Conservation (phyloP, 106 monocot genomes). For the Dendrobium officinale region DNA sequence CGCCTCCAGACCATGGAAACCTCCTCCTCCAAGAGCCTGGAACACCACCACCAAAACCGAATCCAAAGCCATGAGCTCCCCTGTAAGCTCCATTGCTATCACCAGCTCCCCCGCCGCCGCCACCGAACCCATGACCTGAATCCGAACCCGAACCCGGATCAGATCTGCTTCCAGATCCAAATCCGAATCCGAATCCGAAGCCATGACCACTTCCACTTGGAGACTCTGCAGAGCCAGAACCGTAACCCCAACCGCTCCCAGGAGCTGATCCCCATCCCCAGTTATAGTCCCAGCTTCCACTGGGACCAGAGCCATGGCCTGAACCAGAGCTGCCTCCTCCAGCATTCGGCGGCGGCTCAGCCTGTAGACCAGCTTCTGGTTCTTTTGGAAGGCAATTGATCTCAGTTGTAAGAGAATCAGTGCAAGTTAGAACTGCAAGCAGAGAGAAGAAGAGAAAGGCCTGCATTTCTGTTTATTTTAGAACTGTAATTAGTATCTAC, state of each 20-base stretch:
- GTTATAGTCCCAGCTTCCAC: conserved; percentile 38
- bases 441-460: neutral
- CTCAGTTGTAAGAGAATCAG: neutral
- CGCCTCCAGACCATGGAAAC: conserved; percentile 1
- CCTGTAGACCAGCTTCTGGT: neutral
- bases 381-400: conserved; percentile 7
- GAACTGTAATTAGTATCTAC: neutral
- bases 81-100: conserved; percentile 15
- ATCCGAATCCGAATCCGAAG: conserved; percentile 54
- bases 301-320: conserved; percentile 42
- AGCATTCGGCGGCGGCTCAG: neutral
- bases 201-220: conserved; percentile 38
- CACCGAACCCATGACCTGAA: conserved; percentile 27
- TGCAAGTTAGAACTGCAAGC: neutral
- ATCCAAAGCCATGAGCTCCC: conserved; percentile 16
- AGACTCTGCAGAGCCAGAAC: conserved; percentile 49
- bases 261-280: conserved; percentile 70
- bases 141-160: conserved; percentile 6
- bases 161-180: conserved; percentile 39
- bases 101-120: conserved; percentile 11
- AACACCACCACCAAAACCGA: conserved; percentile 7
- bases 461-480: neutral
- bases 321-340: conserved; percentile 21
- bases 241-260: conserved; percentile 52
- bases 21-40: neutral